Conservation (phyloP, 2,329 filamentous ascomycete genomes). For the Penicillium hesseltinei region DNA sequence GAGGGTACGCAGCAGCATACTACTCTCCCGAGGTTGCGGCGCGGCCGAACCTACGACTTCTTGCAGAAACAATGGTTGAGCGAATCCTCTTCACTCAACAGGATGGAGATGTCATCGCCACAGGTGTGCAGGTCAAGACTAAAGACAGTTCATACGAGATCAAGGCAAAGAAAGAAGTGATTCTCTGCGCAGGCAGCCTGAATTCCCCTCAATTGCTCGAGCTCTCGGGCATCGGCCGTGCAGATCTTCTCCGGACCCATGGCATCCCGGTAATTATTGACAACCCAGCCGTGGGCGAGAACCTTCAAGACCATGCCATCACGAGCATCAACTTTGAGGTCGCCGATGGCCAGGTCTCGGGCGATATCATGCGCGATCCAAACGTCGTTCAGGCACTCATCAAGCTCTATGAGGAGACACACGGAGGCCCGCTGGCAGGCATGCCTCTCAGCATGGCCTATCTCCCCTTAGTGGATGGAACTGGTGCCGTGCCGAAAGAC, state of each 20-base stretch:
- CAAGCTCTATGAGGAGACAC: slow-evolving; percentile 23
- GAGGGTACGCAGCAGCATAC: slow-evolving; percentile 45
- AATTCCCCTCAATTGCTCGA: slow-evolving; percentile 60
- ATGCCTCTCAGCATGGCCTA: slow-evolving; percentile 27
- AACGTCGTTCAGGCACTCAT: slow-evolving; percentile 19
- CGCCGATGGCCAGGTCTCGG: slow-evolving; percentile 23
- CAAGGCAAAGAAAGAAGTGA: slow-evolving; percentile 50
- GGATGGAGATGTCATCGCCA: slow-evolving; percentile 17
- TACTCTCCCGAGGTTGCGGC: slow-evolving; percentile 41
- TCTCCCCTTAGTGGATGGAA: slow-evolving; percentile 26
- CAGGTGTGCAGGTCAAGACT: slow-evolving; percentile 19
- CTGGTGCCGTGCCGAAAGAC: slow-evolving; percentile 12
- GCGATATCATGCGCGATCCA: slow-evolving; percentile 26
- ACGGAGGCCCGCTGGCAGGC: slow-evolving; percentile 24
- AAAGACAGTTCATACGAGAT: slow-evolving; percentile 23
- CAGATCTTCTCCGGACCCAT: slow-evolving; percentile 42
- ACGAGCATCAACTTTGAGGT: slow-evolving; percentile 28
- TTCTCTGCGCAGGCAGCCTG: slow-evolving; percentile 58
- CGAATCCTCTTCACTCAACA: slow-evolving; percentile 45
- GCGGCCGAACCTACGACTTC: slow-evolving; percentile 47
- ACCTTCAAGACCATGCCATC: slow-evolving; percentile 52
- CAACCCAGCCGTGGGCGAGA: slow-evolving; percentile 50
- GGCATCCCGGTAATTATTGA: slow-evolving; percentile 46
- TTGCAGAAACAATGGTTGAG: slow-evolving; percentile 49
- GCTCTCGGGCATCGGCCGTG: slow-evolving; percentile 59